Percentiles rank a stretch among this genome's conserved stretches.
Evolutionary conservation across 2,329 filamentous ascomycete species (phyloP).

Genomic region (Rhytidhysteron rufulum): DNA sequence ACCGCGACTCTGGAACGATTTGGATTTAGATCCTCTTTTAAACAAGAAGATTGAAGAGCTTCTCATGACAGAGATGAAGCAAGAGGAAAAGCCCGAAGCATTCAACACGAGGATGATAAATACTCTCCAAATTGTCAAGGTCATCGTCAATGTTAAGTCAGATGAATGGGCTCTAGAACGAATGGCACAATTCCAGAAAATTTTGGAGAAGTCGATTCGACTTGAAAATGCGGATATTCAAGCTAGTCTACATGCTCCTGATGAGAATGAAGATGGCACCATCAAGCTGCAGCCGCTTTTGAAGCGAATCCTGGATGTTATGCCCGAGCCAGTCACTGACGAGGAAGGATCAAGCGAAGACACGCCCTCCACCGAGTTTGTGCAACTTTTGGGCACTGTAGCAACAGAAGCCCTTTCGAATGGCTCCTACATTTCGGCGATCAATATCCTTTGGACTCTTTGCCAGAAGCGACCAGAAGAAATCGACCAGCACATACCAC

Average conservation of each 20-base stretch:
- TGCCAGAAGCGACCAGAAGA: conserved; percentile 79
- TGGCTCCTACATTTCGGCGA: conserved; percentile 76
- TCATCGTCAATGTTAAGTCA: conserved; percentile 81
- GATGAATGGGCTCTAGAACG: conserved; percentile 88
- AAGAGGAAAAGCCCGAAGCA: conserved; percentile 57
- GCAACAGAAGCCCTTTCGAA: conserved; percentile 83
- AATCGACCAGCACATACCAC: conserved; percentile 82
- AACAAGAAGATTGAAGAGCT: conserved; percentile 86
- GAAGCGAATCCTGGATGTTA: conserved; percentile 78
- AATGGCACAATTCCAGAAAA: conserved; percentile 73
- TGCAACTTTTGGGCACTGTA: conserved; percentile 77
- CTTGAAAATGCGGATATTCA: conserved; percentile 90
- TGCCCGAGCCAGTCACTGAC: conserved; percentile 77
- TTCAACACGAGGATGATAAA: conserved; percentile 88
- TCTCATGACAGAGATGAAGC: conserved; percentile 64
- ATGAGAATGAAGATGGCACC: conserved; percentile 64
- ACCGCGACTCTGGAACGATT: conserved; percentile 83
- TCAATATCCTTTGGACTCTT: conserved; percentile 91
- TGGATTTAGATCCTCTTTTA: conserved; percentile 81
- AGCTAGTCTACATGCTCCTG: conserved; percentile 77
- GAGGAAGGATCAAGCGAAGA: conserved; percentile 78
- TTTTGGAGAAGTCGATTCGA: conserved; percentile 83
- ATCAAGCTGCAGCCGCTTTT: conserved; percentile 65
- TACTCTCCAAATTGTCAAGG: conserved; percentile 84
- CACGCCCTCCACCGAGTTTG: conserved; percentile 77